Base-by-base conservation (phyloP, 139 green algal species). In the Coelastrella sp. region DNA sequence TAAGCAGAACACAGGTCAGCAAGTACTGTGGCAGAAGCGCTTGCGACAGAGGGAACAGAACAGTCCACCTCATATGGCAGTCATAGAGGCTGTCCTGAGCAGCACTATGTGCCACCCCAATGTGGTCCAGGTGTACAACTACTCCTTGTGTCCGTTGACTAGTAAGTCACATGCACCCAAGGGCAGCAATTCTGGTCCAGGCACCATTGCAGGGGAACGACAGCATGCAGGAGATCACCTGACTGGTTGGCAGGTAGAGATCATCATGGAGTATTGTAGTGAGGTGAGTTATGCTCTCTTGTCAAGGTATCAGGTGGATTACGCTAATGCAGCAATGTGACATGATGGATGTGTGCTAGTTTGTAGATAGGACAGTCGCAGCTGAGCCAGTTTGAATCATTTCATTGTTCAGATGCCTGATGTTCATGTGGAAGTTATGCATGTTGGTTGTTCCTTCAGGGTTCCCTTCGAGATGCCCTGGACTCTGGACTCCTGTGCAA, bases 221-320 rank as follows among this genome's bases (percentile, higher is more conserved):
- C 9, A 27, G 34, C 38, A 40, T 21, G 53, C 23, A 23, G 25
- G 21, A 17, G 43, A 51, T n/a, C 35, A 53, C 35, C 62, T 86
- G 13, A 35, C 80, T 27, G 80, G 80, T 25, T 86, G 80, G 80
- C 77, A 90, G 79, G 67, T 90, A 17, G 72, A 85, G 23, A 50
- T 93, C n/a, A 76, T 92, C 1, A 88, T 91, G 82, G 89, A 93
- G 81, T 92, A 84, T 74, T 93, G 89, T 67, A 76, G 90, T 41
- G 30, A 79, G 80, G 80, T 86, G n/a, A n/a, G n/a, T n/a, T n/a
- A n/a, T n/a, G n/a, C n/a, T n/a, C n/a, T n/a, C n/a, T n/a, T n/a
- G n/a, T n/a, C n/a, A n/a, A n/a, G n/a, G n/a, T n/a, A n/a, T n/a
- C n/a, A n/a, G n/a, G n/a, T n/a, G n/a, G n/a, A n/a, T n/a, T n/a